phyloP scores from a whole-genome alignment of 2,329 filamentous ascomycete species.

The Fusarium floridanum region DNA sequence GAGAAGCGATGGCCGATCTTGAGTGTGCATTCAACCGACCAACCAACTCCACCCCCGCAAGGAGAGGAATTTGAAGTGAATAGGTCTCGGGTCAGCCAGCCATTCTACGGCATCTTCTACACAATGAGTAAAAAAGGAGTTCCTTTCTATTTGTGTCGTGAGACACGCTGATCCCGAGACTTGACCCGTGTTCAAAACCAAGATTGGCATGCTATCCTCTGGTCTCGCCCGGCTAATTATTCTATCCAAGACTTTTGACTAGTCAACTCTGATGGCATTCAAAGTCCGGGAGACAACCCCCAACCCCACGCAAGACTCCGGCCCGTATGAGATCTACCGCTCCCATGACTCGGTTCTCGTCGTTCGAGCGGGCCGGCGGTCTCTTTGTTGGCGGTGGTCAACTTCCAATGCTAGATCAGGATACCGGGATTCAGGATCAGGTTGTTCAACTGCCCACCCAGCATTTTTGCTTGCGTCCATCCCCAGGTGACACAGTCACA shows the following conservation, averaged over 20 bases:
- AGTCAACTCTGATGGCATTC: not conserved
- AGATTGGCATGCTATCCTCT: not conserved
- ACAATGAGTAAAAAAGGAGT: not conserved
- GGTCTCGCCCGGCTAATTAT: slow-evolving; percentile 5
- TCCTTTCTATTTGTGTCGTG: not conserved
- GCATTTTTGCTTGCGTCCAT: slow-evolving; percentile 5
- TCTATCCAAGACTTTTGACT: not conserved
- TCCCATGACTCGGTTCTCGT: slow-evolving; percentile 22
- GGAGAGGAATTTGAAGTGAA: not conserved
- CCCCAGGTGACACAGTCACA: slow-evolving; percentile 17
- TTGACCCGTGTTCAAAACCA: slow-evolving; percentile 2
- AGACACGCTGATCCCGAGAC: slow-evolving; percentile 2
- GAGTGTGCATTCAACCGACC: slow-evolving; percentile 8
- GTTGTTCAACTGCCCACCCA: slow-evolving; percentile 37
- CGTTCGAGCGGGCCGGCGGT: not conserved
- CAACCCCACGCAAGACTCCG: slow-evolving; percentile 11
- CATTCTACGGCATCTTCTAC: not conserved
- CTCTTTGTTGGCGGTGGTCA: not conserved
- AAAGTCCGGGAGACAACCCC: slow-evolving; percentile 13
- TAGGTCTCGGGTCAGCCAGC: slow-evolving; percentile 14
- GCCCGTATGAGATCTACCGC: slow-evolving; percentile 13
- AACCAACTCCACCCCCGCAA: not conserved
- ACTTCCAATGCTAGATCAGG: not conserved
- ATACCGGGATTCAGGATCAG: slow-evolving; percentile 25
- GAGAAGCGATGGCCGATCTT: slow-evolving; percentile 14